Base-by-base conservation (phyloP, 2,329 filamentous ascomycete genomes). In the Metarhizium brunneum region DNA sequence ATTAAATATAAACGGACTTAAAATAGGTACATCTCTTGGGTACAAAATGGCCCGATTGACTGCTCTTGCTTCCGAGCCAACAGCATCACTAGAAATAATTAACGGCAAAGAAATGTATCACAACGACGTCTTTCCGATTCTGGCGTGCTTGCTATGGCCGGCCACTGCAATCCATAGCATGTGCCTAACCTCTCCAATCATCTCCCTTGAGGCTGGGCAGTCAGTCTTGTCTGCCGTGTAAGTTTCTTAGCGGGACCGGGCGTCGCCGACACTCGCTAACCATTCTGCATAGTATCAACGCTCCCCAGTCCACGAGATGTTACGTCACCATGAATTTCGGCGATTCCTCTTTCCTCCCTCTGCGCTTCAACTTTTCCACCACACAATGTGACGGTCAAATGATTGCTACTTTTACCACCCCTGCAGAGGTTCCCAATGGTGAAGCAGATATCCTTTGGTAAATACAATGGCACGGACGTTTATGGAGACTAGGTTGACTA, bases 241-340 rank as follows among this genome's bases (percentile, higher is more conserved):
- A 18, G 18, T 18, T 2, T 18, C 18, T 18, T 18, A 18, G 18
- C 2, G 18, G 18, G 1, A 18, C 18, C 18, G 18, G 18, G 18
- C 18, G 18, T 18, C 18, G 18, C 18, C 18, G 18, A 18, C 18
- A 45, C 25, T 10, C 25, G 30, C 52, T 53, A 53, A 53, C 32
- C 25, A 42, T 30, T 32, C 42, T 32, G 32, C 32, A 38, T 30
- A 57, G 56, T 6, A 51, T 57, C 40, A 36, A 52, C 38, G 48
- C 48, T 3, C 53, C 52, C 14, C 25, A 35, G 20, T 14, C 32
- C 40, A 57, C 42, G 32, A 54, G 53, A 50, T 57, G 53, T 36
- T 43, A 57, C 38, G 56, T 36, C 43, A 54, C 56, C 29, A 36
- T 57, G 16, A 43, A 57, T 36, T 57, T 57, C 30, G 48, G 36